A percentile compares a stretch with the other conserved stretches of the same genome.
These are phyloP conservation scores for Elsinoe arachidis DNA, from an alignment of 2,329 filamentous ascomycete species.

Conservation along the genomic window DNA sequence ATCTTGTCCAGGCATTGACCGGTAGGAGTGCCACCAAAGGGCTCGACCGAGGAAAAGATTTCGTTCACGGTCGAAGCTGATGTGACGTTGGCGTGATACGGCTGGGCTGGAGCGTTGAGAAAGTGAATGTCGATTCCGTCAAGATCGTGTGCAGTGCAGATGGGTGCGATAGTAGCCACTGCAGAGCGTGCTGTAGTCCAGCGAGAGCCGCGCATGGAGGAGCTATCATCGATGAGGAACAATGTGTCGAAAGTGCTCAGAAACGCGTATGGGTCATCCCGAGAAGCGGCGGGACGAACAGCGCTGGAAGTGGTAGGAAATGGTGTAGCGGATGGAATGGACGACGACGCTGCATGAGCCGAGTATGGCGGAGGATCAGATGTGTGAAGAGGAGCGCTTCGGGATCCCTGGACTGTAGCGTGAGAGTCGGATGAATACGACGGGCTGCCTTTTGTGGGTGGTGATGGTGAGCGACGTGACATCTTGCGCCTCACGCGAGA, in stretches of 20 bases:
- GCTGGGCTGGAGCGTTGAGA: constrained; percentile 58
- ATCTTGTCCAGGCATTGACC: constrained; percentile 64
- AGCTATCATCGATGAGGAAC: constrained; percentile 87
- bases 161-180: constrained; percentile 65
- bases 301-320: constrained; percentile 18
- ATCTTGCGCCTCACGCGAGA: neutral
- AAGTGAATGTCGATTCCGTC: constrained; percentile 92
- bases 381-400: neutral
- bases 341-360: constrained; percentile 32
- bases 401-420: neutral
- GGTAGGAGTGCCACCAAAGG: constrained; percentile 62
- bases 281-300: constrained; percentile 19
- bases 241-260: constrained; percentile 74
- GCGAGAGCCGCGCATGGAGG: constrained; percentile 67
- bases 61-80: constrained; percentile 49
- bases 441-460: neutral
- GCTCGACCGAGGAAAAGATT: constrained; percentile 62
- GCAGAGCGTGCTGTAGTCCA: constrained; percentile 69
- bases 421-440: neutral
- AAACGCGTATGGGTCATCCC: constrained; percentile 66
- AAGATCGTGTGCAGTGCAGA: constrained; percentile 68
- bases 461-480: neutral
- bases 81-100: constrained; percentile 58
- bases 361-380: neutral
- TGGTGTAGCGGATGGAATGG: constrained; percentile 34